Percentiles rank a stretch among this genome's conserved stretches.
These are phyloP conservation scores for Ramularia endophylla DNA, from an alignment of 2,329 filamentous ascomycete genomes.

Conservation along the genomic window DNA sequence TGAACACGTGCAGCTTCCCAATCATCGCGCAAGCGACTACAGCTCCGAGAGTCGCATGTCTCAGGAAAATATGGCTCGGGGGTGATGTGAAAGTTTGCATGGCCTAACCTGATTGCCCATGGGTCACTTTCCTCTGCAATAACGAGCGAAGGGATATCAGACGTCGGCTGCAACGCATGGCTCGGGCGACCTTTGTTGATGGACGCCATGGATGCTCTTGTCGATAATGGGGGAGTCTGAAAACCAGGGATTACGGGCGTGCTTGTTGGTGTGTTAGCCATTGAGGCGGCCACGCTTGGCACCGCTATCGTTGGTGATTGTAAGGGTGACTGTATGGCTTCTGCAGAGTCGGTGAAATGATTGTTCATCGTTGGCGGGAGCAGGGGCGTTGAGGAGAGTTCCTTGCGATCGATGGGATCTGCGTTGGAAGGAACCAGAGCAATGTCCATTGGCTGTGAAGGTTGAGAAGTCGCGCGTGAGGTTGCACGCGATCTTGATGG, in stretches of 20 bases:
- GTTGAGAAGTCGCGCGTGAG: constrained; percentile 10
- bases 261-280: constrained; percentile 43
- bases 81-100: constrained; percentile 86
- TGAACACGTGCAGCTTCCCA: constrained; percentile 81
- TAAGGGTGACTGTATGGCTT: constrained; percentile 68
- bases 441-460: constrained; percentile 19
- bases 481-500: constrained; percentile 12
- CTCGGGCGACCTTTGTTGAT: constrained; percentile 50
- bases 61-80: constrained; percentile 74
- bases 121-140: constrained; percentile 47
- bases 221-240: constrained; percentile 68
- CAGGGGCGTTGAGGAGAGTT: constrained; percentile 73
- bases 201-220: constrained; percentile 70
- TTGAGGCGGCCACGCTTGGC: constrained; percentile 39
- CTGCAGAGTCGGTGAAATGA: constrained; percentile 44
- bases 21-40: constrained; percentile 63
- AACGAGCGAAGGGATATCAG: constrained; percentile 59
- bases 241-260: constrained; percentile 44
- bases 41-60: constrained; percentile 50
- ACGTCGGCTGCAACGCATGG: constrained; percentile 48
- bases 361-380: constrained; percentile 73
- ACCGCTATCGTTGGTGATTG: constrained; percentile 76
- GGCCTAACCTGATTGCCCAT: constrained; percentile 80
- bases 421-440: constrained; percentile 33
- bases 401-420: constrained; percentile 46